These are phyloP conservation scores for Verticillium alfalfae DNA, from an alignment of 2,329 filamentous ascomycete species.

Conservation along the genomic window DNA sequence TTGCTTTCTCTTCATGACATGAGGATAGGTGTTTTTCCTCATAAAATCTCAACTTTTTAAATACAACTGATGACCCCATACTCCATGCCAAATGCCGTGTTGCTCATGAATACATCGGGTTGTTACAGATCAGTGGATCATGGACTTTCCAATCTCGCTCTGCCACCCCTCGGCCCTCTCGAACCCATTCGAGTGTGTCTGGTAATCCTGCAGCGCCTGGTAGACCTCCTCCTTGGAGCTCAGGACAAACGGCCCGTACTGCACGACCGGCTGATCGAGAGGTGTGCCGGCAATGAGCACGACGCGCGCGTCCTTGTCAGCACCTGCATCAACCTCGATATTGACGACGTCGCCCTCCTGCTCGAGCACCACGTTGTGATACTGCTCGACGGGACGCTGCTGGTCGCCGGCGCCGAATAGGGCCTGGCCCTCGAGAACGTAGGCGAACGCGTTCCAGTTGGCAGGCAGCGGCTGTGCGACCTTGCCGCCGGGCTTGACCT, in stretches of 20 bases:
- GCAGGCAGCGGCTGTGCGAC: constrained; percentile 70
- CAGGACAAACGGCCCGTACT: constrained; percentile 83
- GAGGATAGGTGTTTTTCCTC: no score
- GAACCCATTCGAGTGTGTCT: constrained; percentile 69
- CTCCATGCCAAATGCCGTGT: not conserved
- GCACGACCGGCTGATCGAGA: constrained; percentile 72
- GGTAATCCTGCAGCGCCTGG: constrained; percentile 72
- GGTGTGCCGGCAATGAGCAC: constrained; percentile 76
- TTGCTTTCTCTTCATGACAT: no score
- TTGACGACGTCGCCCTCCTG: constrained; percentile 71
- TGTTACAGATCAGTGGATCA: constrained; percentile 36
- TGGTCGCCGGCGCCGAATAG: constrained; percentile 52
- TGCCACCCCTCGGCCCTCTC: constrained; percentile 74
- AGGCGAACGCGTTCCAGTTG: constrained; percentile 88
- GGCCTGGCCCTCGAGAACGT: constrained; percentile 71
- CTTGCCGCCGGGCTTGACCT: constrained; percentile 71
- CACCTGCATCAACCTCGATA: constrained; percentile 61
- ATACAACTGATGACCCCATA: not conserved
- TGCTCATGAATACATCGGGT: no score
- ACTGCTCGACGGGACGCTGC: constrained; percentile 56
- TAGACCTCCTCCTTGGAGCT: constrained; percentile 67
- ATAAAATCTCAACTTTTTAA: no score
- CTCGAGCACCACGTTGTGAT: constrained; percentile 86
- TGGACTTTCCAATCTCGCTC: constrained; percentile 80
- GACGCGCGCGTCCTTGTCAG: constrained; percentile 52